These are phyloP conservation scores for Sonneratia caseolaris DNA, from an alignment of 345 rosid genomes.

Conservation along the genomic window DNA sequence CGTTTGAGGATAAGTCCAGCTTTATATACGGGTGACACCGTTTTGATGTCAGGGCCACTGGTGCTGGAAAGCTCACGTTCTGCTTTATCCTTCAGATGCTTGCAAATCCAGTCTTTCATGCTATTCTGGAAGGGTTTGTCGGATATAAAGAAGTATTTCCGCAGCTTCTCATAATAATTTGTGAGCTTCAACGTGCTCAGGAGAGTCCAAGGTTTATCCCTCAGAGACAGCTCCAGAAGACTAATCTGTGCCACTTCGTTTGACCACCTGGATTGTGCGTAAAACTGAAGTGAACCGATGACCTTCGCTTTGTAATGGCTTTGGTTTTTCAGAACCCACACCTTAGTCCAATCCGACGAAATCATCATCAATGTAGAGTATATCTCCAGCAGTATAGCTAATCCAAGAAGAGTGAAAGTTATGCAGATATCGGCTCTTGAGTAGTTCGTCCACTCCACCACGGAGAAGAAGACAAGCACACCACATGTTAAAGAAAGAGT, in stretches of 20 bases:
- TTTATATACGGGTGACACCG: too few species aligned
- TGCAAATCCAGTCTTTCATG: not conserved
- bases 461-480: conserved; percentile 10
- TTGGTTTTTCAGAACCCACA: too few species aligned
- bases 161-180: not conserved
- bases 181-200: not conserved
- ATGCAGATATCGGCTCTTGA: conserved; percentile 7
- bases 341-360: conserved; percentile 13
- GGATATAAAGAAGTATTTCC: not conserved
- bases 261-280: not conserved
- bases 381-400: conserved; percentile 15
- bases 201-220: not conserved
- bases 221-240: not conserved
- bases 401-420: conserved; percentile 1
- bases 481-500: conserved; percentile 4
- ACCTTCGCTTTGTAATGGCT: too few species aligned
- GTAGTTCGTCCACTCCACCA: not conserved
- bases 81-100: not conserved
- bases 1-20: not conserved
- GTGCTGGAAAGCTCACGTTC: too few species aligned
- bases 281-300: not conserved
- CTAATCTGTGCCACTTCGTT: not conserved
- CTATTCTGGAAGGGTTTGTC: not conserved
- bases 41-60: too few species aligned
- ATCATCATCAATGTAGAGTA: not conserved